Percentiles rank a stretch among this genome's conserved stretches.
phyloP scores from a whole-genome alignment of 108 stramenopile genomes.

The Fistulifera pelliculosa region DNA sequence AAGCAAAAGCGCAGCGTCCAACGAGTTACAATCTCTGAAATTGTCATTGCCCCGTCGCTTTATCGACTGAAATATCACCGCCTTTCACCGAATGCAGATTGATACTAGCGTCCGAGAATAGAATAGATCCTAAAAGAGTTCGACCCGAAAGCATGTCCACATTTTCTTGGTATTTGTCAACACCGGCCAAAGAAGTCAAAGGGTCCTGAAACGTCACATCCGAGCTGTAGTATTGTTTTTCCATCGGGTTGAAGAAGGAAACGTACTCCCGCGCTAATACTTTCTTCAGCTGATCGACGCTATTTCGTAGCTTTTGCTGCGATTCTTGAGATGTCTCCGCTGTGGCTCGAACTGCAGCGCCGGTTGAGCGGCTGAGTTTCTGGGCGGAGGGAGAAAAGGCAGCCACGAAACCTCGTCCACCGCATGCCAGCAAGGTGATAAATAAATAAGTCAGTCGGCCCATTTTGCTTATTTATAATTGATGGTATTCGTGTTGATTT shows the following conservation, averaged over 20 bases:
- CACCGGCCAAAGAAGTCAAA: constrained; percentile 71
- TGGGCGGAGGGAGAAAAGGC: no score
- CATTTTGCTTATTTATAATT: no score
- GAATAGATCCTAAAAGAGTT: constrained; percentile 68
- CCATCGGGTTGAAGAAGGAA: constrained; percentile 91
- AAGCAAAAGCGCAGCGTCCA: constrained; percentile 87
- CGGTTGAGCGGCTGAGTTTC: no score
- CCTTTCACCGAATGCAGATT: constrained; percentile 77
- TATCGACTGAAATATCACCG: constrained; percentile 30
- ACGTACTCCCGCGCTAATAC: constrained; percentile 78
- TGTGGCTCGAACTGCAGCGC: no score
- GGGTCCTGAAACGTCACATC: constrained; percentile 82
- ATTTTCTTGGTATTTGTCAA: constrained; percentile 78
- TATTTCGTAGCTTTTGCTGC: no score
- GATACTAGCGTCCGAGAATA: constrained; percentile 88
- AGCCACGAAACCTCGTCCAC: no score
- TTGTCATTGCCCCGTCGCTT: constrained; percentile 9
- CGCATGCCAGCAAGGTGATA: no score
- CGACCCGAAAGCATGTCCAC: constrained; percentile 90
- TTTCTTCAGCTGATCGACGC: constrained; percentile 38
- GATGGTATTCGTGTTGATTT: no score
- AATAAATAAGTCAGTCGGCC: no score
- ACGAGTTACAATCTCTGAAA: constrained; percentile 61
- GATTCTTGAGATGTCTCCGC: no score
- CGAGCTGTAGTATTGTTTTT: constrained; percentile 66